phyloP scores from a whole-genome alignment of 2,329 filamentous ascomycete genomes.

The Penicillium brasilianum region DNA sequence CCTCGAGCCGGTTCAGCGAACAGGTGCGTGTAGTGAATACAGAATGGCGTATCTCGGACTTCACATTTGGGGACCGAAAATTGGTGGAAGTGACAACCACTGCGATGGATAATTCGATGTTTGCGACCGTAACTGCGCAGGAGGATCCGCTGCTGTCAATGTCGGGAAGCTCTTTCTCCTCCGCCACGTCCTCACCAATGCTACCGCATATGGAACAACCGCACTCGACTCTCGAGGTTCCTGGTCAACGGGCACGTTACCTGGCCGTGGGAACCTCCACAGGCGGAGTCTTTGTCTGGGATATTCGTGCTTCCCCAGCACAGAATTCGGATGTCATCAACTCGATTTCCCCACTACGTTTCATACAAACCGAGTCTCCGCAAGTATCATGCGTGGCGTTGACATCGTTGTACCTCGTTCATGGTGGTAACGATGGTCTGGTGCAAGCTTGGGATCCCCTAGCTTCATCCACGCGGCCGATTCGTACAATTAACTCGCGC shows the following conservation, averaged over 20 bases:
- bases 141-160: conserved; percentile 77
- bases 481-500: conserved; percentile 84
- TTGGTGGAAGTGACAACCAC: conserved; percentile 69
- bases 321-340: conserved; percentile 61
- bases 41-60: conserved; percentile 69
- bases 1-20: conserved; percentile 37
- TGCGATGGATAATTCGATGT: conserved; percentile 74
- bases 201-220: conserved; percentile 54
- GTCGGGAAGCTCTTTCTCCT: conserved; percentile 61
- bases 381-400: conserved; percentile 81
- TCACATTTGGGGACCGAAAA: conserved; percentile 66
- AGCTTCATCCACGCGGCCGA: conserved; percentile 74
- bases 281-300: conserved; percentile 82
- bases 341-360: conserved; percentile 71
- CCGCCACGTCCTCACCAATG: conserved; percentile 57
- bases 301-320: conserved; percentile 71
- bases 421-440: conserved; percentile 91
- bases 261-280: conserved; percentile 79
- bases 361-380: conserved; percentile 89
- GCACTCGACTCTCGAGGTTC: conserved; percentile 64
- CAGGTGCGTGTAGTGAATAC: conserved; percentile 52
- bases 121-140: conserved; percentile 70
- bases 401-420: conserved; percentile 84
- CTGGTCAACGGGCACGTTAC: conserved; percentile 81
- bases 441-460: conserved; percentile 98